phyloP scores from a whole-genome alignment of 192 early-diverging fungal genomes.

The Linnemannia hyalina region DNA sequence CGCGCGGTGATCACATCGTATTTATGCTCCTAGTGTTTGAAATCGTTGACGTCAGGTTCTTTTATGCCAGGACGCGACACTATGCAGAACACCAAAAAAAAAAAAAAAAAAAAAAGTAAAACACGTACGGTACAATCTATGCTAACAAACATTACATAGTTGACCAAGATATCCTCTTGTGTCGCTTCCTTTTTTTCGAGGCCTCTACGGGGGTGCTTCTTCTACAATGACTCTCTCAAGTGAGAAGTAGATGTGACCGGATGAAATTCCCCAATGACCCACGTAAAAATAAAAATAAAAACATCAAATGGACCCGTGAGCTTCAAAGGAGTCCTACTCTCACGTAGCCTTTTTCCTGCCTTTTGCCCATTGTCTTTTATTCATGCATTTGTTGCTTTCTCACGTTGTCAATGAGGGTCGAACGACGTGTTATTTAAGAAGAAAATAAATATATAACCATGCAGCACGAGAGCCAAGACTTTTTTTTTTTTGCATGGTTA shows the following conservation, averaged over 20 bases:
- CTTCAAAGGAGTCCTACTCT: background rate
- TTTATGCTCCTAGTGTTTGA: background rate
- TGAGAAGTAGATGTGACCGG: background rate
- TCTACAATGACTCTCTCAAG: background rate
- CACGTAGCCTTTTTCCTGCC: background rate
- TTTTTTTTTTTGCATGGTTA: background rate
- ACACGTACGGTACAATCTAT: no score
- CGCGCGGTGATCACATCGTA: background rate
- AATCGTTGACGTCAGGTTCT: background rate
- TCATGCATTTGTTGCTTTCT: background rate
- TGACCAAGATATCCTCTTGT: background rate
- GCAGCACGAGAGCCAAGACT: background rate
- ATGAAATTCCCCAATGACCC: background rate
- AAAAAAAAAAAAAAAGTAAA: background rate
- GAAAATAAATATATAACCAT: background rate
- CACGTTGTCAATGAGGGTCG: background rate
- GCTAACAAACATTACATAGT: no score
- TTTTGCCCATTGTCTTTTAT: background rate
- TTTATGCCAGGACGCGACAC: background rate
- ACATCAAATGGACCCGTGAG: background rate
- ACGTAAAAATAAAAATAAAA: background rate
- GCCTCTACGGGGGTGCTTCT: background rate
- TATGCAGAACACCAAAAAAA: background rate
- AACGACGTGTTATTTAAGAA: background rate
- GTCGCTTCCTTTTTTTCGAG: background rate